These are phyloP conservation scores for Penicillium manginii DNA, from an alignment of 495 filamentous ascomycete species.

Conservation along the genomic window DNA sequence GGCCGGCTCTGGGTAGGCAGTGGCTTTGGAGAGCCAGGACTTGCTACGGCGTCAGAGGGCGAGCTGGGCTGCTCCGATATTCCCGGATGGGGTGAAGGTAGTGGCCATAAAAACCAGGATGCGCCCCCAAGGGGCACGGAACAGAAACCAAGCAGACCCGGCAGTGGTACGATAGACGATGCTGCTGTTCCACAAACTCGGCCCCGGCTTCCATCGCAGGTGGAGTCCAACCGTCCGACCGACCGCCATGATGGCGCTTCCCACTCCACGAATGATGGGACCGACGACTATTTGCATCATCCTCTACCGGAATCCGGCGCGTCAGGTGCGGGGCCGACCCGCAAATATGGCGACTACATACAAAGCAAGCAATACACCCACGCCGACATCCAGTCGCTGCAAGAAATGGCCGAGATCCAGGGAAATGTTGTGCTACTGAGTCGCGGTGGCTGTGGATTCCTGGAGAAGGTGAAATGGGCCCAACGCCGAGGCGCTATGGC, in stretches of 20 bases:
- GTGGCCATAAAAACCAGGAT: constrained; percentile 37
- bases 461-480: constrained; percentile 96
- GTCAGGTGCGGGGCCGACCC: constrained; percentile 31
- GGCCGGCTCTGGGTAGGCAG: constrained; percentile 89
- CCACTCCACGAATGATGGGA: constrained; percentile 71
- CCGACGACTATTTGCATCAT: constrained; percentile 88
- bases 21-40: constrained; percentile 78
- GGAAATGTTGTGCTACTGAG: constrained; percentile 91
- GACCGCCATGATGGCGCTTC: constrained; percentile 19
- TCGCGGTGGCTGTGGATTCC: constrained; percentile 91
- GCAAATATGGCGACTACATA: constrained; percentile 45
- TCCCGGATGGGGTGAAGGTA: constrained; percentile 79
- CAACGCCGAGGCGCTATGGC: constrained; percentile 87
- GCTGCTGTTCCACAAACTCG: constrained; percentile 21
- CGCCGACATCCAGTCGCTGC: constrained; percentile 92
- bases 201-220: constrained; percentile 31
- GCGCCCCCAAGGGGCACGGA: constrained; percentile 30
- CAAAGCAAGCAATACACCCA: constrained; percentile 58
- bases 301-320: constrained; percentile 55
- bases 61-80: constrained; percentile 98
- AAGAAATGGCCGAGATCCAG: constrained; percentile 91
- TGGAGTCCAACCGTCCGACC: constrained; percentile 27
- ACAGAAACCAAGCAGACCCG: constrained; percentile 33
- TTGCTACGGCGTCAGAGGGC: constrained; percentile 62
- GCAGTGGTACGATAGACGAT: constrained; percentile 30